These are phyloP conservation scores for Beauveria varroae DNA, from an alignment of 2,329 filamentous ascomycete species.

Conservation along the genomic window DNA sequence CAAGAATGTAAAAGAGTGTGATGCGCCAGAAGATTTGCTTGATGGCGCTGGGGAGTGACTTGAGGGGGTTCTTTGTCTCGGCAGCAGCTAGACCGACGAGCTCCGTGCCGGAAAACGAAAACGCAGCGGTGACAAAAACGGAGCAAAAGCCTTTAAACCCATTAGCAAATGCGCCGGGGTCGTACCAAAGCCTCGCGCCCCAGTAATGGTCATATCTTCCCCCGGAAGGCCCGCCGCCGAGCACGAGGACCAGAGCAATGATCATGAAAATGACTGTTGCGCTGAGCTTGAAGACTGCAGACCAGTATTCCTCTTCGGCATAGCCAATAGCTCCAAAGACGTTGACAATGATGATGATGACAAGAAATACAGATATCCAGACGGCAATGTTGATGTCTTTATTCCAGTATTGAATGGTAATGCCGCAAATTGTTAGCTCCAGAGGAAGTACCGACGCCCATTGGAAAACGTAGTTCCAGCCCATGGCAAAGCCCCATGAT, in stretches of 20 bases:
- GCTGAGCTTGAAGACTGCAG: conserved; percentile 47
- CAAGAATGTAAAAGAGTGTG: conserved; percentile 47
- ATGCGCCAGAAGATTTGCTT: conserved; percentile 67
- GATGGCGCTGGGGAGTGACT: conserved; percentile 70
- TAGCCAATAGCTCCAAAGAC: conserved; percentile 50
- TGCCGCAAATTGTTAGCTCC: conserved; percentile 41
- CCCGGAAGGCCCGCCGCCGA: conserved; percentile 49
- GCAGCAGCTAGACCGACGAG: conserved; percentile 68
- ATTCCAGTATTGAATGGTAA: conserved; percentile 42
- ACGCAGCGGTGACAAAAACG: conserved; percentile 66
- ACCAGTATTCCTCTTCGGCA: conserved; percentile 53
- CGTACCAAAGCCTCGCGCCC: conserved; percentile 42
- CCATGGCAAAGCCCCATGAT: conserved; percentile 45
- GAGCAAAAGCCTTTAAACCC: conserved; percentile 69
- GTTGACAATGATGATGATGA: conserved; percentile 44
- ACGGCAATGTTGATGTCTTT: conserved; percentile 36
- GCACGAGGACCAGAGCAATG: conserved; percentile 49
- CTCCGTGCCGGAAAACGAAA: conserved; percentile 66
- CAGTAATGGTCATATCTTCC: conserved; percentile 39
- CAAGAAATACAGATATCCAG: conserved; percentile 50
- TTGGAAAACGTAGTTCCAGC: conserved; percentile 41
- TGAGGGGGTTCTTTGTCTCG: conserved; percentile 61
- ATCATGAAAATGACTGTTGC: conserved; percentile 59
- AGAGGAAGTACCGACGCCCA: conserved; percentile 40
- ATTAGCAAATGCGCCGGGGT: conserved; percentile 55